Evolutionary conservation across 2,329 filamentous ascomycete genomes (phyloP), one percentile per base, ranked within the genome.

Genomic region (Cytospora paraplurivora): DNA sequence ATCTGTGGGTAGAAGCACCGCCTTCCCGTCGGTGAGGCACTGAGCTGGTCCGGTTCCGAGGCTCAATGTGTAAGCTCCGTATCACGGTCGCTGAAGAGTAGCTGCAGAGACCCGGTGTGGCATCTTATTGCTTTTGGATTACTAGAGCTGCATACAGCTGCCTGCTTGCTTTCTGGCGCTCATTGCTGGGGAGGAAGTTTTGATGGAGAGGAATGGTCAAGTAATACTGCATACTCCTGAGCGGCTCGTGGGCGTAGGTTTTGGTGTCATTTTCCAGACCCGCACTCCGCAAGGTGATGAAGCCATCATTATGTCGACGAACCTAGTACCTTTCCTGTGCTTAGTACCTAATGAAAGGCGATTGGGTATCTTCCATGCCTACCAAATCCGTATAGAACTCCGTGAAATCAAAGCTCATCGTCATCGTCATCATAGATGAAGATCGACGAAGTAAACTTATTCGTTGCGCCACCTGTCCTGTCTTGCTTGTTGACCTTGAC

Each of bases 381-480:
- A 60, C 33, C 44, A 19, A 19, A 17, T 55, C 19, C 52, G 21
- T 37, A n/a, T 27, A 15, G 6, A 56, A 61, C 19, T 11, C 50
- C 35, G 4, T 49, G 21, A 49, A 41, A 54, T 66, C 50, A 66
- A 59, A 66, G 62, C 50, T 64, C 56, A 35, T 64, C 63, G 10
- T 61, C 58, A 13, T 56, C 58, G n/a, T 56, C 58, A 27, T 63
- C 64, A 12, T 66, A 63, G 50, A 64, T 62, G 50, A 66, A 66
- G 13, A 62, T 59, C 6, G 62, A 64, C 10, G 64, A 64, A 21
- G 62, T 53, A n/a, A 47, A n/a, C 53, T 44, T 61, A 54, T 52
- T 56, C 19, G 53, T 32, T 15, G 35, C 33, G 8, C 37, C 55
- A 21, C 15, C 4, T 21, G 27, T 17, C 19, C 34, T 17, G 6